phyloP scores from a whole-genome alignment of 345 rosid genomes.

The Hibiscus tridactylites region DNA sequence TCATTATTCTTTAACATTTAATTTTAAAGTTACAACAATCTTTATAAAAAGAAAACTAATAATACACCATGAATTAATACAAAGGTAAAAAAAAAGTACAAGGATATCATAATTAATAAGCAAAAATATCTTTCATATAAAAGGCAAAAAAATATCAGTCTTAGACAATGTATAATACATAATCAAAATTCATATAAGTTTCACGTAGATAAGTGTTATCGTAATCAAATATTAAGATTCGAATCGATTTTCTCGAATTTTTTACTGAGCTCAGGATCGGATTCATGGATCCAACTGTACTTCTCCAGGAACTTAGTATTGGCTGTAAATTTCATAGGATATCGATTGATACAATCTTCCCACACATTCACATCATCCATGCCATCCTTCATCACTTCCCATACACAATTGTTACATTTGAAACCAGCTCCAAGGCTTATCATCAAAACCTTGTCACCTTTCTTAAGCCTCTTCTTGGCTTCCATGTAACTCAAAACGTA shows the following conservation, averaged over 20 bases:
- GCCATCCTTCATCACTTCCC: constrained; percentile 44
- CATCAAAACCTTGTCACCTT: not conserved
- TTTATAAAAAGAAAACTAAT: too few species aligned
- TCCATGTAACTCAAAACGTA: constrained; percentile 48
- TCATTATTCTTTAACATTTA: too few species aligned
- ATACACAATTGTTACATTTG: constrained; percentile 22
- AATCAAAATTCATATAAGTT: not conserved
- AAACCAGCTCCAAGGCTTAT: not conserved
- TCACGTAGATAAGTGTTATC: not conserved
- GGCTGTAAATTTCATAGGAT: not conserved
- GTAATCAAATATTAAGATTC: not conserved
- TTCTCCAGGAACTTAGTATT: not conserved
- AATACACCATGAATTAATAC: too few species aligned
- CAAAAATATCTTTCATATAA: too few species aligned
- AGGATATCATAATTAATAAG: too few species aligned
- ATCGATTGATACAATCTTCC: constrained; percentile 22
- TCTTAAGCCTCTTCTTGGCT: not conserved
- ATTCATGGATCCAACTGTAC: not conserved
- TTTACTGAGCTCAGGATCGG: not conserved
- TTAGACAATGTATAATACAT: not conserved
- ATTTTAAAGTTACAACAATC: too few species aligned
- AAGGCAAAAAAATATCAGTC: too few species aligned
- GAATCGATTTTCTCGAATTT: not conserved
- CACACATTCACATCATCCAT: constrained; percentile 44
- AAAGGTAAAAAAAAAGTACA: too few species aligned